Conservation (phyloP, 352 stramenopile genomes). For the Thraustochytrium striatum region DNA sequence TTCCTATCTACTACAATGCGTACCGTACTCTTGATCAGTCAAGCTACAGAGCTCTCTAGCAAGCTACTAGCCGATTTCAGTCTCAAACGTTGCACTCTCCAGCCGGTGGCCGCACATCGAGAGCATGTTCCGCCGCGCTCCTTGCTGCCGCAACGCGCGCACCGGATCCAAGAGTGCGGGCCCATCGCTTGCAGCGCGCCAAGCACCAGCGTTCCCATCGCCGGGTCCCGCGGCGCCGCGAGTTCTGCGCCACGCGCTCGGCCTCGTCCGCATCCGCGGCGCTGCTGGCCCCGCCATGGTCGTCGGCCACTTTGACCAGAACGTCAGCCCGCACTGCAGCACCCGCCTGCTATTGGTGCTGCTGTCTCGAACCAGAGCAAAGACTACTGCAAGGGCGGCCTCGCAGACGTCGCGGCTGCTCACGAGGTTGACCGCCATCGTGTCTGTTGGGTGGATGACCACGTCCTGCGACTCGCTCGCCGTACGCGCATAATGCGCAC, state of each 20-base stretch:
- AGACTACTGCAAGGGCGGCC: neutral
- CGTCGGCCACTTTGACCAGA: constrained; percentile 30
- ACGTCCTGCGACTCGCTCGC: neutral
- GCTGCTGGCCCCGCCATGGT: neutral
- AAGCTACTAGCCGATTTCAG: too few relatives aligned
- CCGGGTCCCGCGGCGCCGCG: neutral
- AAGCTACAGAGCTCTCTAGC: too few relatives aligned
- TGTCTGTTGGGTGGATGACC: too few relatives aligned
- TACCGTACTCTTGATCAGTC: too few relatives aligned
- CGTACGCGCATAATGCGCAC: neutral
- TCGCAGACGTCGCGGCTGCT: constrained; percentile 25
- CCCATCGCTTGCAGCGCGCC: constrained; percentile 9
- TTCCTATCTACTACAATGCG: too few relatives aligned
- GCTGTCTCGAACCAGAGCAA: constrained; percentile 1
- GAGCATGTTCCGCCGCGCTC: constrained; percentile 18
- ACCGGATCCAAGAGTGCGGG: constrained; percentile 30
- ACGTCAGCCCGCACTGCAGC: constrained; percentile 7
- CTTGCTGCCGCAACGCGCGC: constrained; percentile 27
- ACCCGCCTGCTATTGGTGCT: constrained; percentile 2
- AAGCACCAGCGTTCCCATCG: neutral
- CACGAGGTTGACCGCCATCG: neutral
- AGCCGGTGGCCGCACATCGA: neutral
- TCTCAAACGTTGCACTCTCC: too few relatives aligned
- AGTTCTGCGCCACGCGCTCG: neutral
- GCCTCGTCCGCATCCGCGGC: neutral